Conservation (phyloP, 768 basidiomycete species). For the Zangia roseola region DNA sequence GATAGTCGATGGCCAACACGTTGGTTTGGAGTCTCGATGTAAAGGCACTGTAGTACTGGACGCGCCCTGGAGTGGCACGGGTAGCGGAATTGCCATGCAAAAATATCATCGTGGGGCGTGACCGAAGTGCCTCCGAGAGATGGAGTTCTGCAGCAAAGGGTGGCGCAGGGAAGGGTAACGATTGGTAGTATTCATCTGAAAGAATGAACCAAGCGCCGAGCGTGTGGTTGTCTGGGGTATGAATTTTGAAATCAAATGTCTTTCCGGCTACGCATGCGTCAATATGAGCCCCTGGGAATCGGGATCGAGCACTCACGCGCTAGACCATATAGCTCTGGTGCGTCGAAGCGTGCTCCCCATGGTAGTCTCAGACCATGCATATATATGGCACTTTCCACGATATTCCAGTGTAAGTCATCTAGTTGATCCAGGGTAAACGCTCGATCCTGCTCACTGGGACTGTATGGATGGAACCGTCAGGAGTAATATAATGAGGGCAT, state of each 20-base stretch:
- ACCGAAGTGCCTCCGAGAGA: conserved; percentile 52
- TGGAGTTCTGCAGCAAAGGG: conserved; percentile 37
- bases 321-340: conserved; percentile 77
- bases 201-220: conserved; percentile 88
- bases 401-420: conserved; percentile 16
- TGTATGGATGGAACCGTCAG: conserved; percentile 66
- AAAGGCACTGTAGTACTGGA: conserved; percentile 67
- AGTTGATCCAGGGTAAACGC: conserved; percentile 13
- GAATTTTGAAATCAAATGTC: conserved; percentile 66
- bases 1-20: conserved; percentile 86
- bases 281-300: neutral
- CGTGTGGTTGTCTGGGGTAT: conserved; percentile 72
- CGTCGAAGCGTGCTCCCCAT: conserved; percentile 56
- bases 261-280: conserved; percentile 57
- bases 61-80: conserved; percentile 63
- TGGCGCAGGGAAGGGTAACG: conserved; percentile 40
- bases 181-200: conserved; percentile 61
- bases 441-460: conserved; percentile 51
- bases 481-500: conserved; percentile 50
- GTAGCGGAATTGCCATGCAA: conserved; percentile 90
- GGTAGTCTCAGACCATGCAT: conserved; percentile 68
- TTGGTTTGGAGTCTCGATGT: conserved; percentile 67
- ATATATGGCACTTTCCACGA: conserved; percentile 50
- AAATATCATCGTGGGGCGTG: conserved; percentile 80
- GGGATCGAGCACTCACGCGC: conserved; percentile 54